Base-by-base conservation (phyloP, 2,329 filamentous ascomycete genomes). In the Alternaria longipes region DNA sequence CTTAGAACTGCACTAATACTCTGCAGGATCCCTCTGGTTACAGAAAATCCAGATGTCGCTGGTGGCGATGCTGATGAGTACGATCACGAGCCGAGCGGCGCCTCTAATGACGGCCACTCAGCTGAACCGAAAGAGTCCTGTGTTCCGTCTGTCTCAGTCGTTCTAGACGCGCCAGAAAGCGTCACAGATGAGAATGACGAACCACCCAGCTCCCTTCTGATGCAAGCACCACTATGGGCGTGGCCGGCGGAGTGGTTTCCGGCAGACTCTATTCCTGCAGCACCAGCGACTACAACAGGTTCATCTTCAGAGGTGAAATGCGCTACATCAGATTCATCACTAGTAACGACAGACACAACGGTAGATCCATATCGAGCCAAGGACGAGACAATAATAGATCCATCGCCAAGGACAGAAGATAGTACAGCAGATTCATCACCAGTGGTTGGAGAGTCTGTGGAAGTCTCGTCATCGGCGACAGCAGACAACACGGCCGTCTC, bases 181-280 rank as follows among this genome's bases (percentile, higher is more conserved):
- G 20, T 30, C 1, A 9, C 4, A 16, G 36, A 53, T 6, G 34
- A 49, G 9, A 36, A 61, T 22, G 38, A 16, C 34, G 59, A 61
- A 11, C 59, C 59, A 6, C 44, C 44, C 8, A 32, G 51, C 51
- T 59, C 59, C 9, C 34, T 59, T 22, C 12, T 62, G 1, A 36
- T 41, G 16, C 45, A 24, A 8, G 55, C 55, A 22, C 51, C 56
- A 5, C 6, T 59, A 6, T 46, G 18, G 18, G 34, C 36, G 16
- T 18, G 9, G 8, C 32, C 36, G 0, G 36, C 40, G 18, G 32
- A 54, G 1, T 14, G 20, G 11, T 40, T 20, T 22, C 44, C 34
- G 11, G 34, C 18, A 16, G 14, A 2, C 34, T 22, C 32, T 24
- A 36, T 30, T 14, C 46, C 46, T n/a, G 30, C 38, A 14, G 30